Evolutionary conservation across 1,139 yeast genomes (phyloP).

Genomic region (Diutina sp.): DNA sequence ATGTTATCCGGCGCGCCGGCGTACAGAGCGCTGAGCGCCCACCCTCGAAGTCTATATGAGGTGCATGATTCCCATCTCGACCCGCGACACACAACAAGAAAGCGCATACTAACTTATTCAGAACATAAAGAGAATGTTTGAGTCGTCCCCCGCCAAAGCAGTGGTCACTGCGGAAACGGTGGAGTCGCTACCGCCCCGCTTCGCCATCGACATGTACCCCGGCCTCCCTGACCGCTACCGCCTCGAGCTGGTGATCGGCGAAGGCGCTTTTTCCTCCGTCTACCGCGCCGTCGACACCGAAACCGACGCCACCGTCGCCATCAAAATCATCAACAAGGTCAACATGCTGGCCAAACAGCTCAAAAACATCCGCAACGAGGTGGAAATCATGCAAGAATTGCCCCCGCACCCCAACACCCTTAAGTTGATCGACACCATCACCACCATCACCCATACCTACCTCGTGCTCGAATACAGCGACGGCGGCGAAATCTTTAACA

Average conservation of each 20-base stretch:
- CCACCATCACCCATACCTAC: slow-evolving; percentile 47
- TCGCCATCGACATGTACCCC: slow-evolving; percentile 4
- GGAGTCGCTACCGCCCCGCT: background rate
- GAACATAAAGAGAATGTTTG: background rate
- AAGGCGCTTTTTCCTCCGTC: slow-evolving; percentile 87
- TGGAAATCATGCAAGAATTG: slow-evolving; percentile 65
- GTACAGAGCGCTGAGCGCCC: background rate
- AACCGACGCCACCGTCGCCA: slow-evolving; percentile 44
- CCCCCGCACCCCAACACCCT: slow-evolving; percentile 59
- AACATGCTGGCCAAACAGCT: slow-evolving; percentile 38
- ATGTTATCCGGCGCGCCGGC: background rate
- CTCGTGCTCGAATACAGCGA: slow-evolving; percentile 74
- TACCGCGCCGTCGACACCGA: slow-evolving; percentile 48
- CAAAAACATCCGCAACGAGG: slow-evolving; percentile 65
- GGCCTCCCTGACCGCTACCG: slow-evolving; percentile 12
- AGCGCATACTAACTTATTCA: background rate
- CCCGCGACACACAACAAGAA: background rate
- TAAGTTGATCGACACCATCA: slow-evolving; percentile 52
- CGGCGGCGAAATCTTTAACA: slow-evolving; percentile 94
- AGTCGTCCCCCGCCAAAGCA: background rate
- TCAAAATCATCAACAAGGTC: slow-evolving; percentile 70
- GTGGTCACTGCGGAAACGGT: background rate
- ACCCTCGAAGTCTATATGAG: background rate
- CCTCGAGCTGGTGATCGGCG: slow-evolving; percentile 36
- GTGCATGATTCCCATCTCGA: background rate